phyloP scores from a whole-genome alignment of 768 basidiomycete species.

The Lentinula guzmanii region DNA sequence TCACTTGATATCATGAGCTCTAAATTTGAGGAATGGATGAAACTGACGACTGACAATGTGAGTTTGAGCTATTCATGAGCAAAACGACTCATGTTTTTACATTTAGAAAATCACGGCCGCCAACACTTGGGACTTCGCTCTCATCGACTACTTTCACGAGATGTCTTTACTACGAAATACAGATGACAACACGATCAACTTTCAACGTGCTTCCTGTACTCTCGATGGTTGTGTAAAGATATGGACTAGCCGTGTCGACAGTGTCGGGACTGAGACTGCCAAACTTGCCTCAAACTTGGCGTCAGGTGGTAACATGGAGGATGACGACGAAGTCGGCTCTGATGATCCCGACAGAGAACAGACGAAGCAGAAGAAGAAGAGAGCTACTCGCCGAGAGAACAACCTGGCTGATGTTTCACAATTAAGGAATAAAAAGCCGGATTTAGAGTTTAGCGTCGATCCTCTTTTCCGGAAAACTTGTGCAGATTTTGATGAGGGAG shows the following conservation, averaged over 20 bases:
- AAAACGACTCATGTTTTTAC: conserved; percentile 9
- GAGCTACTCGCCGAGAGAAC: conserved; percentile 63
- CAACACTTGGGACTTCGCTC: conserved; percentile 96
- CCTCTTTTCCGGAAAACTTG: conserved; percentile 97
- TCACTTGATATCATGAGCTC: conserved; percentile 82
- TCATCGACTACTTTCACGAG: conserved; percentile 99
- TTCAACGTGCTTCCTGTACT: conserved; percentile 96
- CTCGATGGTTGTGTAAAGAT: conserved; percentile 99
- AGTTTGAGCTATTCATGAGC: conserved; percentile 17
- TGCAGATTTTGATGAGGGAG: conserved; percentile 98
- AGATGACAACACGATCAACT: conserved; percentile 95
- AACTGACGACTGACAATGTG: conserved; percentile 98
- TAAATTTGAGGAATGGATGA: conserved; percentile 99
- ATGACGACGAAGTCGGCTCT: conserved; percentile 57
- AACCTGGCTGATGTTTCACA: conserved; percentile 82
- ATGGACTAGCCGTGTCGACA: conserved; percentile 97
- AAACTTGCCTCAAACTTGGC: conserved; percentile 90
- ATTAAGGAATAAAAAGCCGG: conserved; percentile 86
- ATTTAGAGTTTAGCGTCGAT: conserved; percentile 94
- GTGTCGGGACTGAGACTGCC: conserved; percentile 93
- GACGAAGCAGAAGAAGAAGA: conserved; percentile 56
- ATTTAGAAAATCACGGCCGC: conserved; percentile 94
- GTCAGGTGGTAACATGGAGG: conserved; percentile 43
- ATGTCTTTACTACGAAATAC: conserved; percentile 93
- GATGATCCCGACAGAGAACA: conserved; percentile 65